A percentile compares a stretch with the other conserved stretches of the same genome.
Conservation (phyloP, 495 filamentous ascomycete genomes). For the Penicillium antarcticum region DNA sequence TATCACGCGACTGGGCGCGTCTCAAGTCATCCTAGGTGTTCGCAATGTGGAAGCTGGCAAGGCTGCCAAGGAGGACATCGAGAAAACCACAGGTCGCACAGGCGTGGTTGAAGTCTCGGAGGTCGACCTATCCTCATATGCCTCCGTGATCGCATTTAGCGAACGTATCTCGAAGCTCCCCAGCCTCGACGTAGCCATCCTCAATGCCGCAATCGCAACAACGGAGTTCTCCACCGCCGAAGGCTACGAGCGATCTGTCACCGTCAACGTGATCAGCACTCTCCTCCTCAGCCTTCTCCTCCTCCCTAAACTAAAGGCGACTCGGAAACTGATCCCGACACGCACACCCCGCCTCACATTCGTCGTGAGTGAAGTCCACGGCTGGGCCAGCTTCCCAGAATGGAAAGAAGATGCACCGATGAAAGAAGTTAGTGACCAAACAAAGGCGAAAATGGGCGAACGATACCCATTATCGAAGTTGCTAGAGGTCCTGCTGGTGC, state of each 20-base stretch:
- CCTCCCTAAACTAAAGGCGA: constrained; percentile 38
- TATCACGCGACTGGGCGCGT: constrained; percentile 42
- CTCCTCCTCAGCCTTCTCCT: constrained; percentile 44
- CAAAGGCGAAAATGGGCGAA: constrained; percentile 20
- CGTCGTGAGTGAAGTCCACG: constrained; percentile 41
- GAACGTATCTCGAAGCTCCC: constrained; percentile 29
- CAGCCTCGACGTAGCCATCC: constrained; percentile 38
- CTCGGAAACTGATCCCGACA: constrained; percentile 15
- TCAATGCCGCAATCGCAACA: constrained; percentile 45
- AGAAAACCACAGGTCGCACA: constrained; percentile 24
- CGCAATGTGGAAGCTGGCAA: constrained; percentile 48
- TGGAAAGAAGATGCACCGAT: constrained; percentile 29
- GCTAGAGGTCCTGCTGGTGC: constrained; percentile 44
- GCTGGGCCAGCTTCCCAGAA: constrained; percentile 28
- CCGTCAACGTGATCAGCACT: constrained; percentile 53
- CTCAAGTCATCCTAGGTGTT: constrained; percentile 52
- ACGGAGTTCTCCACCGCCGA: constrained; percentile 22
- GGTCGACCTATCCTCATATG: constrained; percentile 48
- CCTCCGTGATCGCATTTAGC: constrained; percentile 38
- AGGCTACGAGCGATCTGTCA: constrained; percentile 46
- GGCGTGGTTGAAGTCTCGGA: constrained; percentile 51
- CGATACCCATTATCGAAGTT: constrained; percentile 54
- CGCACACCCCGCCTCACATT: constrained; percentile 28
- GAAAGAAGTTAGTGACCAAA: constrained; percentile 28
- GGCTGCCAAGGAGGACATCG: constrained; percentile 31